Evolutionary conservation across 352 stramenopile species (phyloP).

Genomic region (Pythium sukuiense): DNA sequence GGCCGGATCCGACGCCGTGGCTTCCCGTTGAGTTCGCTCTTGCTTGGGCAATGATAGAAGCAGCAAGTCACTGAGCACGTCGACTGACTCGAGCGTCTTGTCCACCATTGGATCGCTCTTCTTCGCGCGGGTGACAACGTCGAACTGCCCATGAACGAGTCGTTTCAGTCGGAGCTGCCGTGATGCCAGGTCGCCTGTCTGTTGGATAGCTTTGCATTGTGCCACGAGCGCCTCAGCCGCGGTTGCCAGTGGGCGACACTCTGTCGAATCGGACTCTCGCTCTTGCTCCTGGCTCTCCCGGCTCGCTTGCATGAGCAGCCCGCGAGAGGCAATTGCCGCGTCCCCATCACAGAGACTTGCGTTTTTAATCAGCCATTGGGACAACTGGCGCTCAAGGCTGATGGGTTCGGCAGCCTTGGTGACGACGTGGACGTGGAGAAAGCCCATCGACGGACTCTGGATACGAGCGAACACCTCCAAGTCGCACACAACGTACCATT

Average conservation of each 20-base stretch:
- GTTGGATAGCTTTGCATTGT: slow-evolving; percentile 6
- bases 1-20: neutral
- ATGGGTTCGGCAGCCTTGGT: neutral
- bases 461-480: slow-evolving; percentile 33
- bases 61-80: slow-evolving; percentile 20
- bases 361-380: slow-evolving; percentile 7
- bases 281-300: neutral
- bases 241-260: neutral
- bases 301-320: neutral
- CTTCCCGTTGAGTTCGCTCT: neutral
- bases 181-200: neutral
- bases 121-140: neutral
- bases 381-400: neutral
- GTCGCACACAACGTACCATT: slow-evolving; percentile 49
- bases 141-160: neutral
- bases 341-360: slow-evolving; percentile 9
- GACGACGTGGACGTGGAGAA: slow-evolving; percentile 17
- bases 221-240: slow-evolving; percentile 4
- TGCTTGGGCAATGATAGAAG: neutral
- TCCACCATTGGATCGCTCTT: neutral
- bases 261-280: neutral
- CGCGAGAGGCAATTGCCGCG: slow-evolving; percentile 1
- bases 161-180: slow-evolving; percentile 5
- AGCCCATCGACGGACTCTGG: slow-evolving; percentile 32
- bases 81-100: slow-evolving; percentile 1